Base-by-base conservation (phyloP, 495 filamentous ascomycete genomes). In the Aspergillus wentii region DNA sequence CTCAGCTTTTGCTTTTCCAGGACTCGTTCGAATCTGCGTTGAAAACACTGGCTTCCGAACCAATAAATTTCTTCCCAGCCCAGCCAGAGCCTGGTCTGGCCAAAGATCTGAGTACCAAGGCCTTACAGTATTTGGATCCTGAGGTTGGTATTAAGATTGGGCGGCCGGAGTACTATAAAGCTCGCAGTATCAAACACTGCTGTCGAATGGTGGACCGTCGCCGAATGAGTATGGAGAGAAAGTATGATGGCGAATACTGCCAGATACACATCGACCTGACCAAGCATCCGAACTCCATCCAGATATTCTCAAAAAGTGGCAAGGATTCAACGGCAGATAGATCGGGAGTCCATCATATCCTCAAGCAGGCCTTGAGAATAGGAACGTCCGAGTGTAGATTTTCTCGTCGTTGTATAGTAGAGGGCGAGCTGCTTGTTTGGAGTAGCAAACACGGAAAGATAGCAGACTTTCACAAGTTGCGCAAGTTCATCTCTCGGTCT, bases 281-380 rank as follows among this genome's bases (percentile, higher is more conserved):
- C 3, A 79, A 74, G 30, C 50, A 51, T 0, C 38, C 69, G 3
- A 68, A 71, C 20, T 69, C 63, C 23, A 79, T 94, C 7, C 80
- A 82, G 30, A 86, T 95, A 18, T 94, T 94, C 52, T 92, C 86
- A 7, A 95, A 95, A 59, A 90, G 86, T 43, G 87, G 88, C 25
- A 91, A 90, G 49, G 86, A 94, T 44, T 90, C 87, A 6, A 94
- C 87, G 0, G 35, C 56, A 30, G 88, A 94, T 57, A 74, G 84
- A 18, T 51, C 51, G 16, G 71, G 63, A 7, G 58, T 92, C 13
- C 75, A 86, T 41, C 56, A 71, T 33, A 70, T 48, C 17, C 50
- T 67, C 16, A 63, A 61, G 20, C 54, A 75, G 4, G 75, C 78
- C 3, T 61, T 91, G 15, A 67, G 66, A 35, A 68, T 91, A 14